Percentiles rank a stretch among this genome's conserved stretches.
Conservation (phyloP, 2,329 filamentous ascomycete species). For the Ploettnerulaceae sp. region DNA sequence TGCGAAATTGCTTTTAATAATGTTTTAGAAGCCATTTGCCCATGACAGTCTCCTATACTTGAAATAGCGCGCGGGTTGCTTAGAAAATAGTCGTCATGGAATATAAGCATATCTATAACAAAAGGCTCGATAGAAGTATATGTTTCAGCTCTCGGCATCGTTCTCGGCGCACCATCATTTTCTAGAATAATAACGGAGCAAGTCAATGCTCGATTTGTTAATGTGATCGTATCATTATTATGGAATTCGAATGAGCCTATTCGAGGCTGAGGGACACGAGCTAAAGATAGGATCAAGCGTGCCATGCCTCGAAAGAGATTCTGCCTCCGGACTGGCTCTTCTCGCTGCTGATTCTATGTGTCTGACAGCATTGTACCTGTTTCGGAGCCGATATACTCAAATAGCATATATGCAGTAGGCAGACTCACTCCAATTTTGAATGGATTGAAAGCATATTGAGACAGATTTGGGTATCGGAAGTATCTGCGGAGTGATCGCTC, state of each 20-base stretch:
- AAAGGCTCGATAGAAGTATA: constrained; percentile 31
- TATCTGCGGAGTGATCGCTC: constrained; percentile 13
- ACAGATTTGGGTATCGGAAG: constrained; percentile 17
- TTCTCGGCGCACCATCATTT: constrained; percentile 33
- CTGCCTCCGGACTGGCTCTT: constrained; percentile 21
- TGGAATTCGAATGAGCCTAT: constrained; percentile 26
- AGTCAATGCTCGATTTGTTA: constrained; percentile 33
- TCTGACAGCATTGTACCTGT: constrained; percentile 31
- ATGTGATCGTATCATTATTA: constrained; percentile 34
- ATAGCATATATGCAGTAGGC: constrained; percentile 22
- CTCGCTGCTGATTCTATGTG: constrained; percentile 23
- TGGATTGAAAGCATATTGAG: constrained; percentile 14
- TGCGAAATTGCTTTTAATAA: constrained; percentile 29
- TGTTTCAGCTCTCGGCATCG: constrained; percentile 31
- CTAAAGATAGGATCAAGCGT: constrained; percentile 22
- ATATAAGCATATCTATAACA: constrained; percentile 12
- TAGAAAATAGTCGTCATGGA: constrained; percentile 30
- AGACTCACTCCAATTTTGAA: constrained; percentile 2
- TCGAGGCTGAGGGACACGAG: constrained; percentile 21
- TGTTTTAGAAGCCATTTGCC: constrained; percentile 28
- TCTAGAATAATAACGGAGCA: constrained; percentile 33
- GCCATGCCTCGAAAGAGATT: constrained; percentile 30
- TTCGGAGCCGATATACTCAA: constrained; percentile 18
- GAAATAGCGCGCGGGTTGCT: constrained; percentile 25
- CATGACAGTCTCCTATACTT: constrained; percentile 25